These are phyloP conservation scores for Verbascum thapsus DNA, from an alignment of 257 asterid genomes.

Conservation along the genomic window DNA sequence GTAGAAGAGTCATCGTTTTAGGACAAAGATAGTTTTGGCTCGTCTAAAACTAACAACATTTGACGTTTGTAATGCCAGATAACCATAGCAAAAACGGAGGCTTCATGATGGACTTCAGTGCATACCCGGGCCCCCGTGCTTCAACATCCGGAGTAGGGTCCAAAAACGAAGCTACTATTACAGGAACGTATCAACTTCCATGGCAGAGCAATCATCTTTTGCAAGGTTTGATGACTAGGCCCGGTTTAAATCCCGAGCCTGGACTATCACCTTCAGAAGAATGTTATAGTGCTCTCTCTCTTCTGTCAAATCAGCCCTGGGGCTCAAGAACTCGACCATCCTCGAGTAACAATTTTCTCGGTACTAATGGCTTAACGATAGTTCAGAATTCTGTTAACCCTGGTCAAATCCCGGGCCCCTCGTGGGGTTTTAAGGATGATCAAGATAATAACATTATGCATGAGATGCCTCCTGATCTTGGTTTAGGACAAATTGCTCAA, in stretches of 20 bases:
- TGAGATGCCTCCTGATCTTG: no score
- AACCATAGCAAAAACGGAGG: slow-evolving; percentile 56
- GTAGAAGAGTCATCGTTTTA: no score
- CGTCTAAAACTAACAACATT: not conserved
- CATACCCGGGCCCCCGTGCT: slow-evolving; percentile 44
- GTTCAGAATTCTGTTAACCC: slow-evolving; percentile 40
- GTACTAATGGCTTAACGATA: slow-evolving; percentile 34
- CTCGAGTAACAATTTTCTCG: slow-evolving; percentile 43
- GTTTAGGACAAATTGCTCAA: slow-evolving; percentile 51
- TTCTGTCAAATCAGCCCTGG: slow-evolving; percentile 93
- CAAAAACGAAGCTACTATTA: no score
- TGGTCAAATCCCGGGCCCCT: slow-evolving; percentile 43
- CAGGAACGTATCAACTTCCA: no score
- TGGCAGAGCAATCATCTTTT: slow-evolving; percentile 60
- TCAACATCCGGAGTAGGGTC: slow-evolving; percentile 38
- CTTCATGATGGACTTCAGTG: slow-evolving; percentile 65
- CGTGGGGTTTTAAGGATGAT: slow-evolving; percentile 52
- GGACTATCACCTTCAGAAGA: slow-evolving; percentile 53
- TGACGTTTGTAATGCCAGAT: slow-evolving; percentile 45
- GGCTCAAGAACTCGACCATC: no score
- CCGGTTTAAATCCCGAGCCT: slow-evolving; percentile 31
- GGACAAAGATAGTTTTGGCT: no score
- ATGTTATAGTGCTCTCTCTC: slow-evolving; percentile 87
- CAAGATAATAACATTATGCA: slow-evolving; percentile 38
- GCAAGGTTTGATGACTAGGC: slow-evolving; percentile 41